Conservation (phyloP, 2,329 filamentous ascomycete species). For the Fonsecaea pugnacius region DNA sequence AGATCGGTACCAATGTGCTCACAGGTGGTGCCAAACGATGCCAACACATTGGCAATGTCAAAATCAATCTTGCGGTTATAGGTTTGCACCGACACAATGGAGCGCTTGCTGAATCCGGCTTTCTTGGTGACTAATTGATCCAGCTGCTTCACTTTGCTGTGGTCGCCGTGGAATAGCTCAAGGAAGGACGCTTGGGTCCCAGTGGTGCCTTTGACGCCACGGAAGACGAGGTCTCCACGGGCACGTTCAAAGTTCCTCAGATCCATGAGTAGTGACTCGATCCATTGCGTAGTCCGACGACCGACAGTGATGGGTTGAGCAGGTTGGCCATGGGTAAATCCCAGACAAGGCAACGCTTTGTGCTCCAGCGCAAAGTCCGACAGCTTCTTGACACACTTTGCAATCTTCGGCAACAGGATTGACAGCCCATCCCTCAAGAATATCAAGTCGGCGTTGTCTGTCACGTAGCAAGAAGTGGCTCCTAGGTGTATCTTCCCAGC, state of each 20-base stretch:
- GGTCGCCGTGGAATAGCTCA: slow-evolving; percentile 66
- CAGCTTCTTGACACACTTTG: slow-evolving; percentile 77
- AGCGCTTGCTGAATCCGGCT: slow-evolving; percentile 60
- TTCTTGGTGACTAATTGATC: slow-evolving; percentile 68
- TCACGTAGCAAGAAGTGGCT: slow-evolving; percentile 64
- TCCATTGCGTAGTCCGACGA: slow-evolving; percentile 72
- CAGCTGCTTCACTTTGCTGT: slow-evolving; percentile 64
- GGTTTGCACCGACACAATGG: slow-evolving; percentile 71
- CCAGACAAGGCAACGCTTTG: slow-evolving; percentile 73
- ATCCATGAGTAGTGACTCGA: slow-evolving; percentile 76
- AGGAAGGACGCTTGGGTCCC: slow-evolving; percentile 80
- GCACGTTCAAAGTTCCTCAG: slow-evolving; percentile 73
- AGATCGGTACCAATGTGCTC: slow-evolving; percentile 76
- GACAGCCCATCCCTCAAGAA: slow-evolving; percentile 75
- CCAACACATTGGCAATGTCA: slow-evolving; percentile 77
- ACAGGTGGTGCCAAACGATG: slow-evolving; percentile 77
- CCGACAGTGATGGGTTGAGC: slow-evolving; percentile 69
- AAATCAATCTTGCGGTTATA: slow-evolving; percentile 83
- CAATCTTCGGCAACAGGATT: slow-evolving; percentile 76
- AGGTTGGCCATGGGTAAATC: slow-evolving; percentile 71
- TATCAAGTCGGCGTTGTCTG: slow-evolving; percentile 76
- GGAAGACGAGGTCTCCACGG: slow-evolving; percentile 71
- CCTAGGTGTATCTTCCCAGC: slow-evolving; percentile 83
- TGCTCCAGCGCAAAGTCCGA: slow-evolving; percentile 72
- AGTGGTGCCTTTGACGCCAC: slow-evolving; percentile 74